Percentiles rank a stretch among this genome's conserved stretches.
Evolutionary conservation across 306 rosid species (phyloP).

Genomic region (Gastrolobium bilobum): DNA sequence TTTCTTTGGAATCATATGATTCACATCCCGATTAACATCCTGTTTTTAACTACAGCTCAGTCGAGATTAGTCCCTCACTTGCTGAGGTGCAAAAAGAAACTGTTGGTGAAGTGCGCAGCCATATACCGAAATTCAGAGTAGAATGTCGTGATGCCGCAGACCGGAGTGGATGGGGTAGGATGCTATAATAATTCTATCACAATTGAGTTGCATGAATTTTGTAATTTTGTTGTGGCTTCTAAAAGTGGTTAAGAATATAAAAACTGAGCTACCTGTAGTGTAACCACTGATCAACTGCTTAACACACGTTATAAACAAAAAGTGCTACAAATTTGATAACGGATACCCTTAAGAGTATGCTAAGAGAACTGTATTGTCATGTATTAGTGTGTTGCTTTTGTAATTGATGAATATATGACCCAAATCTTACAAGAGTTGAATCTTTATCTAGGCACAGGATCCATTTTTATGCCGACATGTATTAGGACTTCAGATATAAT

Average conservation of each 20-base stretch:
- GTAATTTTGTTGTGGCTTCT: constrained; percentile 3
- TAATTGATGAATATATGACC: too few relatives aligned
- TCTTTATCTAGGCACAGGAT: too few relatives aligned
- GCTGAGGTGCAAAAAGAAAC: constrained; percentile 91
- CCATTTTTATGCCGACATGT: too few relatives aligned
- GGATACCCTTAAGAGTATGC: too few relatives aligned
- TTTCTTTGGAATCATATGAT: constrained; percentile 1
- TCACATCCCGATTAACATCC: constrained; percentile 27
- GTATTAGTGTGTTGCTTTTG: too few relatives aligned
- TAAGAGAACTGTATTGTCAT: too few relatives aligned
- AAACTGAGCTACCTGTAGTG: constrained; percentile 1
- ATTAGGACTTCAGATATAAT: too few relatives aligned
- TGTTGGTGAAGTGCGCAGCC: constrained; percentile 81
- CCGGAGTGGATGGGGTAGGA: constrained; percentile 88
- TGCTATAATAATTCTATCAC: constrained; percentile 20
- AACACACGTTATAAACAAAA: constrained; percentile 12
- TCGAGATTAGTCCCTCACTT: constrained; percentile 92
- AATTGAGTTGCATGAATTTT: not conserved
- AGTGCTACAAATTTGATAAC: not conserved
- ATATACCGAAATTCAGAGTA: constrained; percentile 81
- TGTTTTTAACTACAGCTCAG: constrained; percentile 76
- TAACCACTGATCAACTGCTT: not conserved
- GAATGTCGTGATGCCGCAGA: constrained; percentile 94
- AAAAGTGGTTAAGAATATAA: constrained; percentile 9
- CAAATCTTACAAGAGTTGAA: too few relatives aligned